phyloP scores from a whole-genome alignment of 2,329 filamentous ascomycete species.

The Arthrocladium fulminans region DNA sequence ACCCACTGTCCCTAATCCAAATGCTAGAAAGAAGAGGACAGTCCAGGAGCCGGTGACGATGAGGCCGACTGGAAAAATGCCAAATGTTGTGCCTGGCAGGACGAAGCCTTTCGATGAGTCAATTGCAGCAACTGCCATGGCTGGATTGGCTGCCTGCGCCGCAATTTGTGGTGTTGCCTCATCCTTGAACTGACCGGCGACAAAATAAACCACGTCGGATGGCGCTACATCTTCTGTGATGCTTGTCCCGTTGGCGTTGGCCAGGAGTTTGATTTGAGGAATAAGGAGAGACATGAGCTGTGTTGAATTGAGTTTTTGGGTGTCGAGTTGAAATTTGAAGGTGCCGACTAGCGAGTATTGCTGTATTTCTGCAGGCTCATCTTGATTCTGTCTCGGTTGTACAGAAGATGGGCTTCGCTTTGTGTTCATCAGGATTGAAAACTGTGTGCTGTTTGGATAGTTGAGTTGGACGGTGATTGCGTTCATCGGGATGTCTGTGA shows the following conservation, averaged over 20 bases:
- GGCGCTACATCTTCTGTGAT: constrained; percentile 26
- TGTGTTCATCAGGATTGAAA: constrained; percentile 16
- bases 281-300: constrained; percentile 28
- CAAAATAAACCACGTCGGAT: constrained; percentile 29
- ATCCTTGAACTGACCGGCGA: constrained; percentile 27
- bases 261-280: constrained; percentile 26
- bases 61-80: constrained; percentile 27
- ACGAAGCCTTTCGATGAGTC: constrained; percentile 24
- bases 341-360: constrained; percentile 29
- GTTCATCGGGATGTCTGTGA: constrained; percentile 32
- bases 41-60: constrained; percentile 29
- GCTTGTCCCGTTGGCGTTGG: constrained; percentile 17
- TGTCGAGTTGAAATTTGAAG: constrained; percentile 23
- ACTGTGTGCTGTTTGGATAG: constrained; percentile 20
- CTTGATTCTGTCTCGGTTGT: constrained; percentile 9
- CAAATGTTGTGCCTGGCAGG: constrained; percentile 27
- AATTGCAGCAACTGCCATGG: constrained; percentile 21
- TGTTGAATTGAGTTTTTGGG: constrained; percentile 24
- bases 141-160: constrained; percentile 18
- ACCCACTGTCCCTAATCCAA: constrained; percentile 28
- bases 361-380: constrained; percentile 23
- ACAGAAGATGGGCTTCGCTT: constrained; percentile 11
- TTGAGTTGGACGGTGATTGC: constrained; percentile 25
- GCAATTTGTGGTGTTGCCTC: constrained; percentile 19
- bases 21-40: constrained; percentile 25